Conservation (phyloP, 169 alveolate genomes). For the Eimeria acervulina region DNA sequence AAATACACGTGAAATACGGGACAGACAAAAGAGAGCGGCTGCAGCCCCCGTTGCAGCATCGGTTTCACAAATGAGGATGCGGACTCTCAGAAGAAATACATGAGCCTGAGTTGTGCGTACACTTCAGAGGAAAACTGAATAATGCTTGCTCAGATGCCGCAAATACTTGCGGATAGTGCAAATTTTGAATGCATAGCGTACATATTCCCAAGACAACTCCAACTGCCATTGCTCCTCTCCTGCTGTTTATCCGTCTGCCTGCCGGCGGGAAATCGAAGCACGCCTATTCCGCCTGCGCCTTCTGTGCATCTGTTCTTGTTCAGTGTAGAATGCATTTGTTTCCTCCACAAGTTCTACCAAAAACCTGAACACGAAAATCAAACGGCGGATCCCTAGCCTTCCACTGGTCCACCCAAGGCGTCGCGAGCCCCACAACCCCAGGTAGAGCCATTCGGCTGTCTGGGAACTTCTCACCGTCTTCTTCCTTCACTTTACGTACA, state of each 20-base stretch:
- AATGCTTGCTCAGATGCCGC: background rate
- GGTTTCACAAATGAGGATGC: background rate
- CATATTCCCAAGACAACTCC: background rate
- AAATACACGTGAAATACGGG: background rate
- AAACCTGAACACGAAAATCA: background rate
- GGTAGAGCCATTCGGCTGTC: background rate
- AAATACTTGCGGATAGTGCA: background rate
- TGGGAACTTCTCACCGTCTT: background rate
- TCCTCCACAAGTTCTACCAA: background rate
- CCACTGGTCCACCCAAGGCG: slow-evolving; percentile 13
- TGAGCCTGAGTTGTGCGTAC: background rate
- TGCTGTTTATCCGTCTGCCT: background rate
- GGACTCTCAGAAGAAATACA: background rate
- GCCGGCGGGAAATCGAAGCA: slow-evolving; percentile 31
- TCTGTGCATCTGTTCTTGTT: slow-evolving; percentile 5
- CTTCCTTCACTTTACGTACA: background rate
- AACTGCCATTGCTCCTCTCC: background rate
- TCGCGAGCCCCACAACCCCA: slow-evolving; percentile 25
- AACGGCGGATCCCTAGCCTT: background rate
- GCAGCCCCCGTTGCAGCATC: background rate
- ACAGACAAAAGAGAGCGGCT: background rate
- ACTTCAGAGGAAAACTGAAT: background rate
- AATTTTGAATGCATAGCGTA: background rate
- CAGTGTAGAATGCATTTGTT: background rate
- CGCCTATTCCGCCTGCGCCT: background rate